These are phyloP conservation scores for Spongospora subterranea DNA, from an alignment of 208 protist genomes.

Conservation along the genomic window DNA sequence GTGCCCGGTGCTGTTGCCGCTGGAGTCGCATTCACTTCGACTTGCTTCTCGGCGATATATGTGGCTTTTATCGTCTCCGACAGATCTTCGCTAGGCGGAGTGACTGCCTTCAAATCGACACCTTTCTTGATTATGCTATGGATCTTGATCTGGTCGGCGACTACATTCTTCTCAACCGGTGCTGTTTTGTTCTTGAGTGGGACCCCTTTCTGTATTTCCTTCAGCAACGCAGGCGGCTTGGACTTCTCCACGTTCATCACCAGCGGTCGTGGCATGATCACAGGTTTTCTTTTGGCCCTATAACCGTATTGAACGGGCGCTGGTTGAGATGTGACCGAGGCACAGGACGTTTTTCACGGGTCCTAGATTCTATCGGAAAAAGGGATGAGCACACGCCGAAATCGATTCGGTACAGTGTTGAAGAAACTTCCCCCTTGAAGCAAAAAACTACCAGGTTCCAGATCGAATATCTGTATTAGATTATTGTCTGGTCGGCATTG, in stretches of 20 bases:
- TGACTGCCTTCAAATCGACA: constrained; percentile 15
- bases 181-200: constrained; percentile 20
- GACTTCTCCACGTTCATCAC: constrained; percentile 7
- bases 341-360: too few species aligned
- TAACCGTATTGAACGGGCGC: too few species aligned
- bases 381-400: too few species aligned
- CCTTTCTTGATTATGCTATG: constrained; percentile 17
- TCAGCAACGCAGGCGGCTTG: constrained; percentile 6
- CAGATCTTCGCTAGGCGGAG: constrained; percentile 5
- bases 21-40: background rate
- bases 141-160: constrained; percentile 50
- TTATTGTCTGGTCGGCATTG: too few species aligned
- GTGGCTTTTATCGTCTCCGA: background rate
- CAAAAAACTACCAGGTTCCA: too few species aligned
- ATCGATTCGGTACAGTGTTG: too few species aligned
- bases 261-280: background rate
- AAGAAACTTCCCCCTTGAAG: too few species aligned
- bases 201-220: constrained; percentile 42
- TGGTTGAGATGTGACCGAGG: too few species aligned
- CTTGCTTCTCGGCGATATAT: background rate
- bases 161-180: constrained; percentile 44
- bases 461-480: too few species aligned
- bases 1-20: background rate
- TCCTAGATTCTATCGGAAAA: too few species aligned
- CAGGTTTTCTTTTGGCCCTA: too few species aligned